These are phyloP conservation scores for Alternaria tenuissima DNA, from an alignment of 2,329 filamentous ascomycete species.

Conservation along the genomic window DNA sequence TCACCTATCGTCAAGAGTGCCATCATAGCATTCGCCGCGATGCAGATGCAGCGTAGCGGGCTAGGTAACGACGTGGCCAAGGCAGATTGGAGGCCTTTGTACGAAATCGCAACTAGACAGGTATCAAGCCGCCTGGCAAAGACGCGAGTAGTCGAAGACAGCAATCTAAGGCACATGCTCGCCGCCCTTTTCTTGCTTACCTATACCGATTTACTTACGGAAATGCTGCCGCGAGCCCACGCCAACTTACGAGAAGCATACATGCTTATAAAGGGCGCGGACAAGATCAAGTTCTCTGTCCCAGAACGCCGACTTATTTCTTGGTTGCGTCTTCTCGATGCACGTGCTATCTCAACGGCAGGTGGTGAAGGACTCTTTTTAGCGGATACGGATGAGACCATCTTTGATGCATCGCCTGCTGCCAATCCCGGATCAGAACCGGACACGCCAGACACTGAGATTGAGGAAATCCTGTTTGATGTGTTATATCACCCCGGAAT, in stretches of 20 bases:
- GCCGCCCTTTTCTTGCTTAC: constrained; percentile 63
- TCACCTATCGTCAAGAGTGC: constrained; percentile 59
- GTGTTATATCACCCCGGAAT: constrained; percentile 64
- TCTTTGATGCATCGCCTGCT: constrained; percentile 58
- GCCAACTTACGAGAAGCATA: constrained; percentile 61
- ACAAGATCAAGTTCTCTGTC: constrained; percentile 33
- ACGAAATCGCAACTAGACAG: constrained; percentile 41
- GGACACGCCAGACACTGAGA: constrained; percentile 41
- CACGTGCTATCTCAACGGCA: constrained; percentile 62
- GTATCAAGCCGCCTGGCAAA: constrained; percentile 31
- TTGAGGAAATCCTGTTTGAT: constrained; percentile 63
- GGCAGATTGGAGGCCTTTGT: constrained; percentile 44
- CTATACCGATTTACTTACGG: constrained; percentile 57
- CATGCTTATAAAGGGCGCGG: constrained; percentile 52
- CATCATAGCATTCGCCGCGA: constrained; percentile 62
- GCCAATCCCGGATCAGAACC: constrained; percentile 40
- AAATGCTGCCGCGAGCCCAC: constrained; percentile 33
- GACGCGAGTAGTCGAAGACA: constrained; percentile 21
- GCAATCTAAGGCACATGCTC: constrained; percentile 54
- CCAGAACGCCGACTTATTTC: constrained; percentile 60
- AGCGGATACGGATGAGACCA: constrained; percentile 57
- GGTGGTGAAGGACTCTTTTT: constrained; percentile 65
- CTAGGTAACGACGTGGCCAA: constrained; percentile 43
- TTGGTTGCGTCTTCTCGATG: constrained; percentile 65
- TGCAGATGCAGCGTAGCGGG: constrained; percentile 51